Base-by-base conservation (phyloP, 2,329 filamentous ascomycete species). In the Orbilia blumenaviensis region DNA sequence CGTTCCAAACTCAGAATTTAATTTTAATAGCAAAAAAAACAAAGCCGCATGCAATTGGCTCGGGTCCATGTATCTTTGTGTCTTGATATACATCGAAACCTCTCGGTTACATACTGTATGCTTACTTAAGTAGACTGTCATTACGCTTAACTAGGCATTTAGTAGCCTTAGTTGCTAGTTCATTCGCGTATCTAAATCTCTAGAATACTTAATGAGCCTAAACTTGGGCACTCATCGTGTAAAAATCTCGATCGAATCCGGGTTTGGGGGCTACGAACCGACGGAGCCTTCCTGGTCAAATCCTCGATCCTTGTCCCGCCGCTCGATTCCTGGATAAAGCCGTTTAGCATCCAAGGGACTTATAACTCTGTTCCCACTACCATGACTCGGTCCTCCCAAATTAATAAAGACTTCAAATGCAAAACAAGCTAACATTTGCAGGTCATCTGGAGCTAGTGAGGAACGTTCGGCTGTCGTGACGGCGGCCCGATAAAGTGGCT, bases 391-490 rank as follows among this genome's bases (percentile, higher is more conserved):
- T 21, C 23, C 18, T 46, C n/a, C 5, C 10, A 46, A 16, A 50
- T 21, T 25, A 6, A 7, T 4, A 21, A 3, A 12, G 0, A 10
- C n/a, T 18, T 32, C 0, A n/a, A 10, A 52, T 8, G n/a, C n/a
- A 34, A 34, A 56, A 5, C 29, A 21, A 56, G 29, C 29, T 34
- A 34, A 2, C n/a, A 23, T 44, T 21, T 46, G 23, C 16, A 1
- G 23, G n/a, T 12, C 16, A 16, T 6, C 23, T 16, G 32, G 18
- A 6, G 48, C n/a, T n/a, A 16, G 10, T n/a, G 12, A 14, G 50
- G 50, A 42, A 61, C 23, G 25, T 74, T 68, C 71, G 71, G 63
- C 56, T 63, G 44, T 21, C 71, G 71, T 64, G 34, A 68, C 71
- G 71, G 46, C 63, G 63, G 63, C 67, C 71, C 71, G 71, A 68